Conservation (phyloP, 2,329 filamentous ascomycete genomes). For the Helotiales sp. region DNA sequence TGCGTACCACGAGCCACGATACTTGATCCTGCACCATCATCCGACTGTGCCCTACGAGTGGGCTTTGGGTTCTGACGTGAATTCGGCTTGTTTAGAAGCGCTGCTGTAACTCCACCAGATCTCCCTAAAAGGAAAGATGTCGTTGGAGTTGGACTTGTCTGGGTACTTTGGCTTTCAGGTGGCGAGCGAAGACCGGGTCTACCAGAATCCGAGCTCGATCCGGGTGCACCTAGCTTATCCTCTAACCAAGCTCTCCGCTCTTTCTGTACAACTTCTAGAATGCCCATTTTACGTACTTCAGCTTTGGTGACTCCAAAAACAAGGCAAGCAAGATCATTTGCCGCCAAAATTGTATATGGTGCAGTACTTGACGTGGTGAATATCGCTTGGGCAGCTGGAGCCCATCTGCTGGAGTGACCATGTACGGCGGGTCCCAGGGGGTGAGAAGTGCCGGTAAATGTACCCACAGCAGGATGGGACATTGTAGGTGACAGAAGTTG, state of each 20-base stretch:
- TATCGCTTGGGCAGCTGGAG: slow-evolving; percentile 90
- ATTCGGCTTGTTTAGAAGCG: slow-evolving; percentile 77
- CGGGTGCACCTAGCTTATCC: slow-evolving; percentile 74
- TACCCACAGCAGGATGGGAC: slow-evolving; percentile 43
- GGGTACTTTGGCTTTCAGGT: slow-evolving; percentile 32
- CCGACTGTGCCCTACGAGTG: slow-evolving; percentile 65
- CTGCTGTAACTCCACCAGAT: slow-evolving; percentile 77
- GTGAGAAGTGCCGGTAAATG: slow-evolving; percentile 42
- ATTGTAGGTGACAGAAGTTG: slow-evolving; percentile 50
- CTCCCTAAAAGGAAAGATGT: slow-evolving; percentile 70
- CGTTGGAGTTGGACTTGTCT: slow-evolving; percentile 43
- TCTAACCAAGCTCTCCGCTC: slow-evolving; percentile 90
- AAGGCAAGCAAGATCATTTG: slow-evolving; percentile 93
- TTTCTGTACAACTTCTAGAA: slow-evolving; percentile 90
- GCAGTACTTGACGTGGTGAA: slow-evolving; percentile 92
- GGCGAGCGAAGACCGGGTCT: slow-evolving; percentile 32
- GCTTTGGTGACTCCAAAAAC: slow-evolving; percentile 99
- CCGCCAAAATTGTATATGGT: slow-evolving; percentile 94
- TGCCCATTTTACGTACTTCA: slow-evolving; percentile 92
- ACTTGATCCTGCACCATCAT: slow-evolving; percentile 60
- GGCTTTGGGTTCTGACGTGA: slow-evolving; percentile 57
- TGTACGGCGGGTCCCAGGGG: slow-evolving; percentile 67
- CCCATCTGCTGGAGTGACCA: slow-evolving; percentile 87
- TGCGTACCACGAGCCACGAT: slow-evolving; percentile 48
- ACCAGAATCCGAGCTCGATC: slow-evolving; percentile 49